These are phyloP conservation scores for Tephrocybe rancida DNA, from an alignment of 768 basidiomycete genomes.

Conservation along the genomic window DNA sequence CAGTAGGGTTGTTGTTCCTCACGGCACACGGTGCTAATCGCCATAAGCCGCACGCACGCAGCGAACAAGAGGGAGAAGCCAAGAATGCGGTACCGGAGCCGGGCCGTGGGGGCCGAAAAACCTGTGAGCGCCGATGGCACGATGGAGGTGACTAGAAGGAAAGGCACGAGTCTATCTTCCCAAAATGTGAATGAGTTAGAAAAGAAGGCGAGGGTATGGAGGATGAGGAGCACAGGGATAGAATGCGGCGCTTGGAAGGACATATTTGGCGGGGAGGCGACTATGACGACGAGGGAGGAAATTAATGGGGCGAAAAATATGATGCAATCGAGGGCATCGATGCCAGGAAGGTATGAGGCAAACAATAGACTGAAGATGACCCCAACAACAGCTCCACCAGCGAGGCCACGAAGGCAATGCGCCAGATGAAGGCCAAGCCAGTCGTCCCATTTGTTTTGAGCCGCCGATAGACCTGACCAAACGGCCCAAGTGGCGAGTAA, in stretches of 20 bases:
- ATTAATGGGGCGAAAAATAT: slow-evolving; percentile 51
- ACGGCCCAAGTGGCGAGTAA: slow-evolving; percentile 56
- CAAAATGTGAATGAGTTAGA: slow-evolving; percentile 98
- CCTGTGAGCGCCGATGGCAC: slow-evolving; percentile 62
- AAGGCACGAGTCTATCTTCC: slow-evolving; percentile 87
- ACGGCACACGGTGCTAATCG: slow-evolving; percentile 84
- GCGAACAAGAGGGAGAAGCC: slow-evolving; percentile 70
- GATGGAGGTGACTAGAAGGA: slow-evolving; percentile 69
- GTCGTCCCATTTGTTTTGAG: slow-evolving; percentile 40
- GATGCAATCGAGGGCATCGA: slow-evolving; percentile 51
- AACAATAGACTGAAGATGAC: slow-evolving; percentile 32
- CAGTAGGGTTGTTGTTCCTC: slow-evolving; percentile 95
- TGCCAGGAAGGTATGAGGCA: slow-evolving; percentile 39
- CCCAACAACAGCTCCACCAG: slow-evolving; percentile 40
- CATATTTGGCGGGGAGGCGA: slow-evolving; percentile 40
- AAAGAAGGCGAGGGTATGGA: slow-evolving; percentile 78
- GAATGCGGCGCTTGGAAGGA: slow-evolving; percentile 28
- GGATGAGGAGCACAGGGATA: slow-evolving; percentile 51
- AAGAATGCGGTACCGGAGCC: slow-evolving; percentile 76
- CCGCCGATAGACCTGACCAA: slow-evolving; percentile 49
- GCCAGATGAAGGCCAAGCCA: slow-evolving; percentile 39
- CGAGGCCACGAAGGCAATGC: slow-evolving; percentile 33
- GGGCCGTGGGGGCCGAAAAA: slow-evolving; percentile 64
- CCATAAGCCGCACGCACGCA: slow-evolving; percentile 72
- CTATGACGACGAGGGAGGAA: slow-evolving; percentile 48